Evolutionary conservation across 768 basidiomycete genomes (phyloP), one percentile per base, ranked within the genome.

Genomic region (Megacollybia marginata): DNA sequence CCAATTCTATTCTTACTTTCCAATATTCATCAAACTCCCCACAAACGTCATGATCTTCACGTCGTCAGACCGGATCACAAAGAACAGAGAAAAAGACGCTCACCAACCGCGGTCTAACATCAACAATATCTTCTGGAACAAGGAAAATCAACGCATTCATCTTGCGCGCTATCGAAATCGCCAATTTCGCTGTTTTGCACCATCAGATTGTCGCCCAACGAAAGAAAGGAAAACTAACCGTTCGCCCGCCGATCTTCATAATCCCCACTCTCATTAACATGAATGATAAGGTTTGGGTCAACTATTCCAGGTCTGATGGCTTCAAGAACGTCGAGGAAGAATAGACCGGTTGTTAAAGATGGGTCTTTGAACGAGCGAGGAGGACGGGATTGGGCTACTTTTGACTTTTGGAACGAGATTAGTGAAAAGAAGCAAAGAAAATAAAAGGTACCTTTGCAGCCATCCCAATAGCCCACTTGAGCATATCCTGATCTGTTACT

Each of bases 141-240:
- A 98, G 70, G 78, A 97, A 97, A 59, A 97, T 97, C 57, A 96
- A 67, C 5, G 91, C 90, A 48, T 92, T 90, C 85, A 94, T 85
- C 78, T 98, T 98, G 61, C 95, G 78, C n/a, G 95, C 94, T 57
- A 98, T 97, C 2, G 95, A 97, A 58, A 98, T 97, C 8, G 92
- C 95, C 55, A 97, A 68, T 79, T 97, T 97, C 13, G 94, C 94
- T 96, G 23, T 28, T 28, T 28, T 28, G 23, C 6, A 2, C 23
- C 6, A 28, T 28, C 23, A 28, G 23, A 28, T 28, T 28, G 23
- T 6, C 23, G 46, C 46, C 44, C 15, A 34, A 44, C 5, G 48
- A n/a, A 53, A 4, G n/a, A 44, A 13, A 33, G 44, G 13, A 35
- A 3, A 5, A 67, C 82, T 16, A 52, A 95, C 94, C 93, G 60